A percentile compares a stretch with the other conserved stretches of the same genome.
phyloP scores from a whole-genome alignment of 169 alveolate genomes.

The Plasmodium cynomolgi region DNA sequence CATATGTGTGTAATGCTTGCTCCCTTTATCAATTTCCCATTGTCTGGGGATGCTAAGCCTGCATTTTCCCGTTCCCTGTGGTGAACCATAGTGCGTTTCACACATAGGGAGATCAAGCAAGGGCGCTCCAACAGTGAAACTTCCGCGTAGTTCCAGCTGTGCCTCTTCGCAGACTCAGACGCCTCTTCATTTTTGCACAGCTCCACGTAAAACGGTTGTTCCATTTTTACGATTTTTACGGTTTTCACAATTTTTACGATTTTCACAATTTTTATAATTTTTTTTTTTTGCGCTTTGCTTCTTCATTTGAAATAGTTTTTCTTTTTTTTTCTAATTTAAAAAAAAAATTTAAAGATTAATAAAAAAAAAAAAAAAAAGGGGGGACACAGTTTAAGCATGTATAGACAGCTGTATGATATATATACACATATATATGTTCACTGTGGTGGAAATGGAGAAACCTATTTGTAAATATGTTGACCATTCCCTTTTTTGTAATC shows the following conservation, averaged over 20 bases:
- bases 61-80: not conserved
- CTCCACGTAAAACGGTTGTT: not conserved
- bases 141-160: not conserved
- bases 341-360: slow-evolving; percentile 25
- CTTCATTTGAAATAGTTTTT: not conserved
- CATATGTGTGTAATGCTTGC: not conserved
- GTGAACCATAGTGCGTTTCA: not conserved
- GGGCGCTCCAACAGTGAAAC: not conserved
- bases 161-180: not conserved
- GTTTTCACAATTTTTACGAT: not conserved
- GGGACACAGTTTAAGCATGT: not conserved
- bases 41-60: not conserved
- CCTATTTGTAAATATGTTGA: not conserved
- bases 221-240: not conserved
- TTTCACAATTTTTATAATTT: not conserved
- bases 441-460: not conserved
- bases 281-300: not conserved
- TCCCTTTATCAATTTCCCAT: not conserved
- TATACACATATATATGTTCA: not conserved
- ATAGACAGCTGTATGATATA: not conserved
- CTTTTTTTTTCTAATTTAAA: slow-evolving; percentile 21
- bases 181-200: not conserved
- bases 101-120: not conserved
- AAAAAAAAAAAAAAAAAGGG: slow-evolving; percentile 22
- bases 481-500: not conserved